Conservation (phyloP, 1,139 yeast genomes). For the Taiozyma sp. region DNA sequence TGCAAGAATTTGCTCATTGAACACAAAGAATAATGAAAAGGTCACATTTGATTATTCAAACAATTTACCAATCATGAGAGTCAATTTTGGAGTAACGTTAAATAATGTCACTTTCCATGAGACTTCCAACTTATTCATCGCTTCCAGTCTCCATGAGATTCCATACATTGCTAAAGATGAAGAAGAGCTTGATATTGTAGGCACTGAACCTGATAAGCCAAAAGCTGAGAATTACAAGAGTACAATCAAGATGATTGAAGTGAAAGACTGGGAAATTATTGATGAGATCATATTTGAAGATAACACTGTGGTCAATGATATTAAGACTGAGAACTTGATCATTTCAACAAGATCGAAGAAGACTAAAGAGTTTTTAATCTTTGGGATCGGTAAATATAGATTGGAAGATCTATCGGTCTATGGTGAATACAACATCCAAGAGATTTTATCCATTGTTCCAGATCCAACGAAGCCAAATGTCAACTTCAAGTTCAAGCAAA, state of each 20-base stretch:
- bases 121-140: conserved; percentile 55
- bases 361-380: conserved; percentile 64
- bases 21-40: conserved; percentile 22
- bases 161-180: conserved; percentile 72
- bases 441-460: conserved; percentile 81
- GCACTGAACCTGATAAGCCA: conserved; percentile 45
- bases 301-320: conserved; percentile 52
- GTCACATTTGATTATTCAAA: conserved; percentile 50
- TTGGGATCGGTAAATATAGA: conserved; percentile 75
- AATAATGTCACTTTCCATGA: conserved; percentile 73
- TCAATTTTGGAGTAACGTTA: conserved; percentile 58
- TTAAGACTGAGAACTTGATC: conserved; percentile 30
- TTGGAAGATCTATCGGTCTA: conserved; percentile 82
- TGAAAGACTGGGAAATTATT: conserved; percentile 67
- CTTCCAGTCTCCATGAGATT: conserved; percentile 58
- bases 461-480: conserved; percentile 89
- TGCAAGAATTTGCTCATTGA: conserved; percentile 66
- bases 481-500: conserved; percentile 69
- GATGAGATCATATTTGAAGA: conserved; percentile 64
- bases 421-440: conserved; percentile 75
- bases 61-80: conserved; percentile 54
- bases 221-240: conserved; percentile 57
- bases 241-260: conserved; percentile 61
- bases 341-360: conserved; percentile 47
- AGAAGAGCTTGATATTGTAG: conserved; percentile 63